Conservation (phyloP, 306 rosid genomes). For the Cicer arietinum region DNA sequence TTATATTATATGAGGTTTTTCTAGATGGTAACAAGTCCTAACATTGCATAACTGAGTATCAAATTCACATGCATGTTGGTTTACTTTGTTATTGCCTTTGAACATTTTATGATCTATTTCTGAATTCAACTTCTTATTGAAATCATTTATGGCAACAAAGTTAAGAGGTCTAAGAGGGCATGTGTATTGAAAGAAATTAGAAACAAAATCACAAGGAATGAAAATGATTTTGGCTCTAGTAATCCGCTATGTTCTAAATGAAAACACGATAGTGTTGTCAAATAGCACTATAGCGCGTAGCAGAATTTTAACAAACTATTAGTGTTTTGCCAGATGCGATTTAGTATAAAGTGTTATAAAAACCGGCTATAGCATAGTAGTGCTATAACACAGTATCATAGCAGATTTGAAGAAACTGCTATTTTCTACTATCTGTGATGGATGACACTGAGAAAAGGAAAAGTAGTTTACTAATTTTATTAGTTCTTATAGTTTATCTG, state of each 20-base stretch:
- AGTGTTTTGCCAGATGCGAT: too few relatives aligned
- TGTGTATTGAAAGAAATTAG: background rate
- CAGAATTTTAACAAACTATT: too few relatives aligned
- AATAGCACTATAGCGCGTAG: too few relatives aligned
- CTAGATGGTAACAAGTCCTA: background rate
- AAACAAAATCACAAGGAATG: constrained; percentile 6
- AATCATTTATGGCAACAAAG: background rate
- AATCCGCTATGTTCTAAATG: background rate
- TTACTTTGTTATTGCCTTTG: background rate
- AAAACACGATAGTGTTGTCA: background rate
- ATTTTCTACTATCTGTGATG: too few relatives aligned
- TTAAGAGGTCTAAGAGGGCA: background rate
- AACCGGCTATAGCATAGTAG: too few relatives aligned
- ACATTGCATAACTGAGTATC: constrained; percentile 12
- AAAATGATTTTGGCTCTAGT: background rate
- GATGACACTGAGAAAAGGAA: background rate
- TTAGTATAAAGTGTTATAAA: too few relatives aligned
- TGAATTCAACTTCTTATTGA: constrained; percentile 9
- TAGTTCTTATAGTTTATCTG: background rate
- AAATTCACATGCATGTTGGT: background rate
- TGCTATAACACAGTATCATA: too few relatives aligned
- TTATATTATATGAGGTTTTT: background rate
- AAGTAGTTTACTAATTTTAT: background rate
- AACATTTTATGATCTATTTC: constrained; percentile 3
- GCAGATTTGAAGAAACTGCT: too few relatives aligned